phyloP scores from a whole-genome alignment of 73 alveolate species.

The Symbiodinium natans region DNA sequence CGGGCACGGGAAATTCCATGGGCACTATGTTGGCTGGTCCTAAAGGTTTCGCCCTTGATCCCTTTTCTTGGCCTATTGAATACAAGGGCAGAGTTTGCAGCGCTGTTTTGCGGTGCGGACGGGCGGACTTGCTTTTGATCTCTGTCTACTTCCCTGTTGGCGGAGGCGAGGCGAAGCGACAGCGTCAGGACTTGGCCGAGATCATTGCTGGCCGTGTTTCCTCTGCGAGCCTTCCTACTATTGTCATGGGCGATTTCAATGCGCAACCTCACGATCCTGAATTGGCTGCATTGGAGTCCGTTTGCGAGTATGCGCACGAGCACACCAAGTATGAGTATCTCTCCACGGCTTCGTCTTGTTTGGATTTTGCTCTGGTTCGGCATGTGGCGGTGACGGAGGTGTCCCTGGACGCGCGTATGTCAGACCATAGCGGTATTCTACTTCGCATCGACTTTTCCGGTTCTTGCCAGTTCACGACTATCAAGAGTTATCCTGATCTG shows the following conservation, averaged over 20 bases:
- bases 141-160: neutral
- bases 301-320: neutral
- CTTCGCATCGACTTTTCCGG: neutral
- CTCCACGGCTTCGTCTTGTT: neutral
- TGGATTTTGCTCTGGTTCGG: conserved; percentile 11
- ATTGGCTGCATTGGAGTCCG: neutral
- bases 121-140: neutral
- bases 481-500: neutral
- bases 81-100: neutral
- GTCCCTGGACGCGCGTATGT: neutral
- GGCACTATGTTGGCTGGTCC: neutral
- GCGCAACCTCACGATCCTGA: neutral
- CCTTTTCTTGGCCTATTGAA: neutral
- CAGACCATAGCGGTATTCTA: neutral
- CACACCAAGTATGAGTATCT: neutral
- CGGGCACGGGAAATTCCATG: neutral
- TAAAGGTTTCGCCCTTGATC: neutral
- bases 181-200: neutral
- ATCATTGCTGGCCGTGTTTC: neutral
- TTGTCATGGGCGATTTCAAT: neutral
- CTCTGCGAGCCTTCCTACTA: neutral
- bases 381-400: neutral
- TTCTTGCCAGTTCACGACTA: neutral
- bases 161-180: neutral
- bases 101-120: neutral